Conservation (phyloP, 768 basidiomycete species). For the Lentinula sp. region DNA sequence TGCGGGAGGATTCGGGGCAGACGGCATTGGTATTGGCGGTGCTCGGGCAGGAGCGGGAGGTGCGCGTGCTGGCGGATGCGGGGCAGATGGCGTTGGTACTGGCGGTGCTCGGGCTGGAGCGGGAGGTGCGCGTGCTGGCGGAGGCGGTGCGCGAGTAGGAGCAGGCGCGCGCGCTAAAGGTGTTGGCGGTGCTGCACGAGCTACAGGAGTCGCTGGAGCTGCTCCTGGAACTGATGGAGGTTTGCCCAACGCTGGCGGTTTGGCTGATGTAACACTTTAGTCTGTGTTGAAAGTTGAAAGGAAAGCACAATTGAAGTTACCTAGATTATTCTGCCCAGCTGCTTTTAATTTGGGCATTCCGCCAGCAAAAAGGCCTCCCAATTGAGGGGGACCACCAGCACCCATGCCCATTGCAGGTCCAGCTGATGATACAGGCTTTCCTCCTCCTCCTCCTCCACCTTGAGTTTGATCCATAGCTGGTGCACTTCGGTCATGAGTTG, state of each 20-base stretch:
- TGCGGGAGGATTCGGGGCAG: slow-evolving; percentile 28
- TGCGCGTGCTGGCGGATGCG: slow-evolving; percentile 21
- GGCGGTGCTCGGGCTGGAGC: slow-evolving; percentile 24
- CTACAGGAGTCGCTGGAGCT: slow-evolving; percentile 24
- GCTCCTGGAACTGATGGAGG: slow-evolving; percentile 61
- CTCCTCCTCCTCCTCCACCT: slow-evolving; percentile 33
- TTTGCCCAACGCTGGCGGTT: slow-evolving; percentile 57
- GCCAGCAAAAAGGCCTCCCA: slow-evolving; percentile 83
- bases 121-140: slow-evolving; percentile 25
- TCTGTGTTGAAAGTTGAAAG: slow-evolving; percentile 7
- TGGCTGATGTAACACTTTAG: slow-evolving; percentile 32
- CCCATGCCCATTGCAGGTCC: slow-evolving; percentile 18
- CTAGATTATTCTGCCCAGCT: slow-evolving; percentile 53
- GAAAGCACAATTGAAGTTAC: slow-evolving; percentile 24
- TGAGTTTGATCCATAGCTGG: slow-evolving; percentile 49
- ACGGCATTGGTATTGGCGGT: slow-evolving; percentile 18
- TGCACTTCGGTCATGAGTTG: slow-evolving; percentile 77
- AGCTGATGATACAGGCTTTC: slow-evolving; percentile 22
- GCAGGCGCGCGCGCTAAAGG: slow-evolving; percentile 13
- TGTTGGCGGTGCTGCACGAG: slow-evolving; percentile 23
- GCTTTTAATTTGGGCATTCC: slow-evolving; percentile 90
- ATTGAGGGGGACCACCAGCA: slow-evolving; percentile 65
- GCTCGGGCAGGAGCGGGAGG: slow-evolving; percentile 22
- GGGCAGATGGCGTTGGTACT: background rate
- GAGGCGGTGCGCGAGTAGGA: slow-evolving; percentile 20